Evolutionary conservation across 495 filamentous ascomycete species (phyloP), one percentile per base, ranked within the genome.

Genomic region (Arthonia radiata): DNA sequence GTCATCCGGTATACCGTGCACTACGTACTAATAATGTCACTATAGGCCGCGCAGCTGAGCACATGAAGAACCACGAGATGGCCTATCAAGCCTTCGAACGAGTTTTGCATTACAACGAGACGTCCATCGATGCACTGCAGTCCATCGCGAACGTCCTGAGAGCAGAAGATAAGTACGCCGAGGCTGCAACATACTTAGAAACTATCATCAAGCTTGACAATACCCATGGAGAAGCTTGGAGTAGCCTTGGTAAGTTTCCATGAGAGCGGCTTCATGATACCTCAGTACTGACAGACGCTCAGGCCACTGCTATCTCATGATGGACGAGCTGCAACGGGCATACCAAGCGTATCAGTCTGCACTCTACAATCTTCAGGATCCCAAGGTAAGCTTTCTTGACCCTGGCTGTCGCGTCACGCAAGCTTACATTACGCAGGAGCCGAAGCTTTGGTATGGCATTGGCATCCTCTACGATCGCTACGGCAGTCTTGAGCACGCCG

Each of bases 331-430:
- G 17, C 86, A 94, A 47, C 77, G 93, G 41, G 86, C 86, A 2
- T 99, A 99, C 44, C 71, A 73, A n/a, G 89, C 86, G 2, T 99
- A 99, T 42, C 86, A 99, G 45, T 74, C 81, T 40, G 86, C 86
- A 8, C 52, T 99, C 9, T 82, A 91, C 36, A 81, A 94, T 50
- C 56, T 99, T 22, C 69, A 69, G 18, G 83, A 94, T 49, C 83
- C 86, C 1, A 94, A 94, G 64, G 81, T 91, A 50, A 35, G 53
- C 50, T 11, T 17, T 21, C 13, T 9, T 18, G 5, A 15, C 18
- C 13, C 21, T 32, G 17, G 17, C 28, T 36, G 5, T 36, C 18
- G 14, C 10, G 26, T 8, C 27, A n/a, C 18, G 24, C 16, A 10
- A 30, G 6, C 19, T 22, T 24, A 25, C 15, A 29, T 28, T 35